A percentile compares a stretch with the other conserved stretches of the same genome.
These are phyloP conservation scores for Dictyostelium firmibasis DNA, from an alignment of 78 protist species.

Conservation along the genomic window DNA sequence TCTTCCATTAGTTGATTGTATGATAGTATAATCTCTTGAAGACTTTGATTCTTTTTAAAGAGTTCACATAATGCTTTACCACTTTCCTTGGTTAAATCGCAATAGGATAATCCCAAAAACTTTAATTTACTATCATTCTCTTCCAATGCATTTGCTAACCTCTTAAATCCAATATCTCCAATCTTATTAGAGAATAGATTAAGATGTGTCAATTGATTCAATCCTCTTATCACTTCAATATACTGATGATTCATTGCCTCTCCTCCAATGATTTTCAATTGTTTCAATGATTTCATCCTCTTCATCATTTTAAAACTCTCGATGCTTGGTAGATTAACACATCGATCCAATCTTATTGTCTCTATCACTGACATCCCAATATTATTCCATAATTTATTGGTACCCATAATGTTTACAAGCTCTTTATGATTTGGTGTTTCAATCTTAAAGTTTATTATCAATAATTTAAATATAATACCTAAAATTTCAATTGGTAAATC, in stretches of 20 bases:
- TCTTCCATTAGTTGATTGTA: not conserved
- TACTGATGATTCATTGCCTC: not conserved
- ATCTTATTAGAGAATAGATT: constrained; percentile 48
- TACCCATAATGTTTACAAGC: not conserved
- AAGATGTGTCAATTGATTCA: not conserved
- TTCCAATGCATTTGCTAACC: not conserved
- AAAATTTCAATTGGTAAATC: constrained; percentile 15
- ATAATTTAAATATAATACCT: not conserved
- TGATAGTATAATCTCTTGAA: constrained; percentile 8
- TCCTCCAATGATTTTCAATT: not conserved
- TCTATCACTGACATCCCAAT: not conserved
- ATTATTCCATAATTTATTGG: not conserved
- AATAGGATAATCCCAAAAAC: constrained; percentile 35
- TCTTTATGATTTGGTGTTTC: constrained; percentile 1
- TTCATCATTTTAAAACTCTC: not conserved
- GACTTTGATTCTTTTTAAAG: not conserved
- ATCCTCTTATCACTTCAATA: not conserved
- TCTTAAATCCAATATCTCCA: constrained; percentile 15
- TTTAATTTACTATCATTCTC: not conserved
- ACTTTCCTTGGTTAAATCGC: not conserved
- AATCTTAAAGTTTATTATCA: not conserved
- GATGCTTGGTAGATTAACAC: not conserved
- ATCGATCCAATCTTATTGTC: not conserved
- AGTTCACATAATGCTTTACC: not conserved
- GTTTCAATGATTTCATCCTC: not conserved